Evolutionary conservation across 176 grass and related monocot species (phyloP).

Genomic region (Panicum miliaceum): DNA sequence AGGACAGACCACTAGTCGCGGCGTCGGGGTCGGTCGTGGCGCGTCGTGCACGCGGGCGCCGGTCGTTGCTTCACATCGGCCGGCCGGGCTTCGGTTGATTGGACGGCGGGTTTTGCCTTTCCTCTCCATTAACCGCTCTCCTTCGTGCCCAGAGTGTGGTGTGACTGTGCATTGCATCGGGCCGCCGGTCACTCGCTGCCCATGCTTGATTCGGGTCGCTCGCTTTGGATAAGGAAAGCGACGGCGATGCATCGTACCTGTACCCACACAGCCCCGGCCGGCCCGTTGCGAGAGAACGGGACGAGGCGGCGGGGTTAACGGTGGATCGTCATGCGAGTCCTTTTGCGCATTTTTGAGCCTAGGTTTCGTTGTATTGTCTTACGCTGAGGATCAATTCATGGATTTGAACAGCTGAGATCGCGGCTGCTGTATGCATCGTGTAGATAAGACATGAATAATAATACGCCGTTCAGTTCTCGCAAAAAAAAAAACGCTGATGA

Average conservation of each 20-base stretch:
- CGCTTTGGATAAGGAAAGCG: constrained; percentile 18
- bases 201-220: constrained; percentile 30
- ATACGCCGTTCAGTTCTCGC: too few relatives aligned
- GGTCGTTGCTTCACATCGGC: not conserved
- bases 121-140: too few relatives aligned
- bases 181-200: not conserved
- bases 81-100: not conserved
- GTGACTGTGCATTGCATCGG: constrained; percentile 37
- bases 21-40: not conserved
- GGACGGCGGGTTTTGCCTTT: not conserved
- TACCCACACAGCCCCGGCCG: not conserved
- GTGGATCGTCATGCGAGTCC: not conserved
- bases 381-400: not conserved
- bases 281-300: not conserved
- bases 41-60: not conserved
- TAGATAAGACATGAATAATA: not conserved
- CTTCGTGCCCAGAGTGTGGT: not conserved
- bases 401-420: not conserved
- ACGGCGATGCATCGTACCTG: constrained; percentile 36
- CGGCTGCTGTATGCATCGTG: not conserved
- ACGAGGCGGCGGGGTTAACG: not conserved
- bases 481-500: not conserved
- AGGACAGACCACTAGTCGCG: not conserved
- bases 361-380: not conserved
- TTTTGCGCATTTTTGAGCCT: not conserved